Percentiles rank a stretch among this genome's conserved stretches.
These are phyloP conservation scores for Malus hybrid DNA, from an alignment of 331 rosid species.

Conservation along the genomic window DNA sequence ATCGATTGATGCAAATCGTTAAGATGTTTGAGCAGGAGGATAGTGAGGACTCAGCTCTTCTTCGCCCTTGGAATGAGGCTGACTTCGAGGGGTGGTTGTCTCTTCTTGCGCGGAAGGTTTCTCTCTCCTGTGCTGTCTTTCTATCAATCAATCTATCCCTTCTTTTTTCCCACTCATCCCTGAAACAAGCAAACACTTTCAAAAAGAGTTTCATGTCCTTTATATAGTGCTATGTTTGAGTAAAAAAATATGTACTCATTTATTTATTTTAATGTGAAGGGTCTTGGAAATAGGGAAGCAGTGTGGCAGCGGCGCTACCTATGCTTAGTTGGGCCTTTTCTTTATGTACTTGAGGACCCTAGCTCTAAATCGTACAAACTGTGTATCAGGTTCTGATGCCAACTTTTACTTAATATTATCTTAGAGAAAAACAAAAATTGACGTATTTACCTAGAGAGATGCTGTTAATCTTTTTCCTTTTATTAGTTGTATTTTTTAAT, in stretches of 20 bases:
- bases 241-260: neutral
- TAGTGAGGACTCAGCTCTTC: constrained; percentile 44
- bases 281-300: constrained; percentile 94
- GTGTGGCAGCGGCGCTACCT: constrained; percentile 82
- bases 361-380: constrained; percentile 77
- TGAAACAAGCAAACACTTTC: neutral
- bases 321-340: constrained; percentile 84
- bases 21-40: constrained; percentile 75
- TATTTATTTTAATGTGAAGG: constrained; percentile 38
- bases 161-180: neutral
- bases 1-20: constrained; percentile 74
- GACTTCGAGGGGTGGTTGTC: constrained; percentile 95
- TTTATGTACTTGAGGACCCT: constrained; percentile 85
- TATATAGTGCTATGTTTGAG: neutral
- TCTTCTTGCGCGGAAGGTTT: constrained; percentile 78
- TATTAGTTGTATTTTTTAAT: neutral
- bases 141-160: neutral
- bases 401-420: neutral
- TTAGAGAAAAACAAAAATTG: neutral
- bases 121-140: constrained; percentile 10
- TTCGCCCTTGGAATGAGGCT: constrained; percentile 76
- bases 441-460: neutral
- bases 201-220: neutral
- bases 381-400: constrained; percentile 59
- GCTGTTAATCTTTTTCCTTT: neutral